Evolutionary conservation across 2,329 filamentous ascomycete genomes (phyloP), one percentile per base, ranked within the genome.

Genomic region (Coleophoma eucalyptorum): DNA sequence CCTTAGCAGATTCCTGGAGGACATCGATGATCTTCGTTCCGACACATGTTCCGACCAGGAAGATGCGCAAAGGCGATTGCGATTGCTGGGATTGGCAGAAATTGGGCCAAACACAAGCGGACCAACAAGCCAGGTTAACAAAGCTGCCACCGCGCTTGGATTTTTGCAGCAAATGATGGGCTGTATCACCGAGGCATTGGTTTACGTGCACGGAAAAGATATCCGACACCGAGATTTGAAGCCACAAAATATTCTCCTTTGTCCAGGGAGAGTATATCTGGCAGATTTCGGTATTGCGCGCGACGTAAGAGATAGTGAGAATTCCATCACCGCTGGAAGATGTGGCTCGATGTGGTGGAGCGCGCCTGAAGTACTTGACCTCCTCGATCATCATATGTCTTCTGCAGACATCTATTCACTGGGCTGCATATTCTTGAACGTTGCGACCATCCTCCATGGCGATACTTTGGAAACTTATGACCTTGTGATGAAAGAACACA

Each of bases 251-350:
- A 75, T 77, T 46, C 65, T 77, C 2, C 63, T 77, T 7, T 72
- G 68, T 50, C 66, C 72, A 1, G 69, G 69, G 5, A 66, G 71
- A 8, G 74, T 77, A 8, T 76, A 76, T 51, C 64, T 77, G 13
- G 71, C 73, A 19, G 75, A 77, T 57, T 77, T 77, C 62, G 75
- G 73, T 34, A 75, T 77, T 20, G 72, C 75, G 12, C 65, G 69
- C 47, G 73, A 77, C 45, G 72, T 77, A 13, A 70, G 69, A 45
- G 70, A 69, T 40, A 67, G 69, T 20, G 73, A 76, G 10, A 67
- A 73, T 45, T 76, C 72, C 6, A 73, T 69, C 49, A 77, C 73
- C 0, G 67, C 69, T 31, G 70, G 69, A 0, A 50, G 63, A 43
- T 50, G 21, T 10, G 69, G 69, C 4, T 75, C 74, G 0, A 66